phyloP scores from a whole-genome alignment of 768 basidiomycete species.

The Mrakia blollopis region DNA sequence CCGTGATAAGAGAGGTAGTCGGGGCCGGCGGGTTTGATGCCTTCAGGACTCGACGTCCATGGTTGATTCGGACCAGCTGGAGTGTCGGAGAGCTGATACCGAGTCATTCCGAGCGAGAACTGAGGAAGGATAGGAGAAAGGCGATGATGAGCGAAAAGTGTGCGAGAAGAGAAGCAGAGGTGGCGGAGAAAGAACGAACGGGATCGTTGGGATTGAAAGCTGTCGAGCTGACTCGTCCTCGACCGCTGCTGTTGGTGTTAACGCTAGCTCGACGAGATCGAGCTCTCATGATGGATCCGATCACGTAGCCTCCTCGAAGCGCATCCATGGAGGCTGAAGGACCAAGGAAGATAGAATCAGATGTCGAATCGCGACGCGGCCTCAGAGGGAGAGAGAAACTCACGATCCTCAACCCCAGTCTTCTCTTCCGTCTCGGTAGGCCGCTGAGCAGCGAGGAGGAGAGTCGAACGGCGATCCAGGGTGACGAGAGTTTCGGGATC shows the following conservation, averaged over 20 bases:
- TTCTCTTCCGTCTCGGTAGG: conserved; percentile 67
- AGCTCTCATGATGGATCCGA: conserved; percentile 76
- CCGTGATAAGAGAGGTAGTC: conserved; percentile 36
- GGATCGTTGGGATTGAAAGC: conserved; percentile 28
- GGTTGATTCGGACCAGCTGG: conserved; percentile 15
- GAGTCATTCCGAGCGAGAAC: conserved; percentile 19
- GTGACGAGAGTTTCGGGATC: conserved; percentile 66
- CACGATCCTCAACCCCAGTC: conserved; percentile 66
- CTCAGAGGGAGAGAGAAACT: conserved; percentile 6
- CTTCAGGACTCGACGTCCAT: conserved; percentile 7
- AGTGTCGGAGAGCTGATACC: conserved; percentile 38
- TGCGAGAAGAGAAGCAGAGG: too few relatives aligned
- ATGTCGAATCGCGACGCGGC: not conserved
- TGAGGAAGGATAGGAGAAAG: too few relatives aligned
- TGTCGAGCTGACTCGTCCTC: conserved; percentile 38
- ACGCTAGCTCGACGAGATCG: conserved; percentile 38
- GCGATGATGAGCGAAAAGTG: too few relatives aligned
- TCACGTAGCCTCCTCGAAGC: conserved; percentile 79
- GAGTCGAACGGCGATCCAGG: conserved; percentile 83
- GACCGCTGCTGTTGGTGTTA: conserved; percentile 21
- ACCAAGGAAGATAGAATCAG: not conserved
- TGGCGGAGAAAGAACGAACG: too few relatives aligned
- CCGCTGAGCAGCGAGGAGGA: conserved; percentile 75
- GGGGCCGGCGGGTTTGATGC: conserved; percentile 30
- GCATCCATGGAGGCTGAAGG: conserved; percentile 60